Conservation (phyloP, 371 early-diverging fungal genomes). For the Apophysomyces sp. region DNA sequence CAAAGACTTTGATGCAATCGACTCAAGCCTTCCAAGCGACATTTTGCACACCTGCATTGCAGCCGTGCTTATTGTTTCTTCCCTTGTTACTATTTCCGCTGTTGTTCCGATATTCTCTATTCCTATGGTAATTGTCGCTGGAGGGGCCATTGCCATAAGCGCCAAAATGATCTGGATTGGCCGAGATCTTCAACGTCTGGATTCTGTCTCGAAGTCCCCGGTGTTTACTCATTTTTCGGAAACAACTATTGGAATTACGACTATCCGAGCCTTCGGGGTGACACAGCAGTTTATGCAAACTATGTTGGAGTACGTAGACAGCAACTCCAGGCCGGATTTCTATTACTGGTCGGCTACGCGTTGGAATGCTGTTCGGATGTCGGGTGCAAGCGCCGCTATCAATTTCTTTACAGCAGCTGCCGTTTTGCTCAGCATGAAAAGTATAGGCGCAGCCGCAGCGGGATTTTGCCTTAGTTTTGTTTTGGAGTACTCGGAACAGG, state of each 20-base stretch:
- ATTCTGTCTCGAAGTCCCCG: conserved; percentile 68
- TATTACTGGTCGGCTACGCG: conserved; percentile 75
- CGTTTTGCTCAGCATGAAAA: conserved; percentile 40
- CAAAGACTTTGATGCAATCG: conserved; percentile 37
- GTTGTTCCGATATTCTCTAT: conserved; percentile 58
- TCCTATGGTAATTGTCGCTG: conserved; percentile 32
- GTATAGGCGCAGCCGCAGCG: conserved; percentile 66
- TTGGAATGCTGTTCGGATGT: conserved; percentile 78
- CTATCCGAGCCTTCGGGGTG: conserved; percentile 74
- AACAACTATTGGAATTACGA: conserved; percentile 57
- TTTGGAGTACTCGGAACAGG: conserved; percentile 59
- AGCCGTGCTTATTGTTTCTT: not conserved
- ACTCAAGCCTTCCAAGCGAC: conserved; percentile 32
- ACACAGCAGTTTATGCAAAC: conserved; percentile 51
- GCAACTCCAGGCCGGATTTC: conserved; percentile 66
- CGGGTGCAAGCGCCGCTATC: conserved; percentile 64
- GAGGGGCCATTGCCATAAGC: conserved; percentile 46
- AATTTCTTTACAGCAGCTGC: conserved; percentile 56
- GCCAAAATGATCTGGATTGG: conserved; percentile 58
- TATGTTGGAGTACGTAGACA: conserved; percentile 51
- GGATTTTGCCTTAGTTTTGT: conserved; percentile 78
- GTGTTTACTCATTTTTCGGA: conserved; percentile 73
- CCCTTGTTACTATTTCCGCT: conserved; percentile 50
- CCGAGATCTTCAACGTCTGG: conserved; percentile 76
- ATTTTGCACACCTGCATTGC: not conserved